A percentile compares a stretch with the other conserved stretches of the same genome.
Conservation (phyloP, 495 filamentous ascomycete species). For the Neurospora terricola region DNA sequence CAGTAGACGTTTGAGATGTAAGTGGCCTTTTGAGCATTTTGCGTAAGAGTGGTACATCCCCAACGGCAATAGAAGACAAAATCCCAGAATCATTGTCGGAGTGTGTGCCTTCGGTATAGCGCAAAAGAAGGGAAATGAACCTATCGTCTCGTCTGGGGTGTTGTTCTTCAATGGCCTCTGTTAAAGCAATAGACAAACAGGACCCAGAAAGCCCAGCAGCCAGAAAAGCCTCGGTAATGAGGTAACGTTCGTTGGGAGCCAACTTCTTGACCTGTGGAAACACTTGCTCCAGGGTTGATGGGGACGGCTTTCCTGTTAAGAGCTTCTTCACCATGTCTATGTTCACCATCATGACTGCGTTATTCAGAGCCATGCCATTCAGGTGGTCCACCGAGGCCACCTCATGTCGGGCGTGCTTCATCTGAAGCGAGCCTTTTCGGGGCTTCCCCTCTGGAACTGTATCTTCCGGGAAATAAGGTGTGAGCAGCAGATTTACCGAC, state of each 20-base stretch:
- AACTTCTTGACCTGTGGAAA: slow-evolving; percentile 28
- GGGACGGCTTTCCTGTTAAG: slow-evolving; percentile 26
- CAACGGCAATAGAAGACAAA: slow-evolving; percentile 28
- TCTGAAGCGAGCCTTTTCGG: slow-evolving; percentile 15
- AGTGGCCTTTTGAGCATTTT: slow-evolving; percentile 28
- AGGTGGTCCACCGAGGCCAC: slow-evolving; percentile 36
- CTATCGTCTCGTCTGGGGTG: slow-evolving; percentile 30
- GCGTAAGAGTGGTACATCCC: slow-evolving; percentile 26
- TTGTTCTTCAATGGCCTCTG: slow-evolving; percentile 33
- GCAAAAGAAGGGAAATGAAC: slow-evolving; percentile 33
- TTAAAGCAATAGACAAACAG: slow-evolving; percentile 27
- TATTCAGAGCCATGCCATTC: slow-evolving; percentile 29
- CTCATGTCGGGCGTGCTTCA: slow-evolving; percentile 28
- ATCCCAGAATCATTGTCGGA: slow-evolving; percentile 34
- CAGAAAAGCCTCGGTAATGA: slow-evolving; percentile 31
- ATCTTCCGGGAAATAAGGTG: slow-evolving; percentile 24
- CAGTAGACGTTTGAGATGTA: slow-evolving; percentile 25
- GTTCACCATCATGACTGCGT: slow-evolving; percentile 28
- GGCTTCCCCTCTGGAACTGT: slow-evolving; percentile 7
- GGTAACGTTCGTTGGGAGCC: slow-evolving; percentile 23
- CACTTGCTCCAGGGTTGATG: slow-evolving; percentile 26
- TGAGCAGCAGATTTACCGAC: slow-evolving; percentile 31
- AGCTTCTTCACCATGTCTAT: slow-evolving; percentile 29
- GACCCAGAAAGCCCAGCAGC: slow-evolving; percentile 25
- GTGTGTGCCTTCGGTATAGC: slow-evolving; percentile 34